Evolutionary conservation across 176 grass and related monocot genomes (phyloP), one percentile per base, ranked within the genome.

Genomic region (Avena eriantha): DNA sequence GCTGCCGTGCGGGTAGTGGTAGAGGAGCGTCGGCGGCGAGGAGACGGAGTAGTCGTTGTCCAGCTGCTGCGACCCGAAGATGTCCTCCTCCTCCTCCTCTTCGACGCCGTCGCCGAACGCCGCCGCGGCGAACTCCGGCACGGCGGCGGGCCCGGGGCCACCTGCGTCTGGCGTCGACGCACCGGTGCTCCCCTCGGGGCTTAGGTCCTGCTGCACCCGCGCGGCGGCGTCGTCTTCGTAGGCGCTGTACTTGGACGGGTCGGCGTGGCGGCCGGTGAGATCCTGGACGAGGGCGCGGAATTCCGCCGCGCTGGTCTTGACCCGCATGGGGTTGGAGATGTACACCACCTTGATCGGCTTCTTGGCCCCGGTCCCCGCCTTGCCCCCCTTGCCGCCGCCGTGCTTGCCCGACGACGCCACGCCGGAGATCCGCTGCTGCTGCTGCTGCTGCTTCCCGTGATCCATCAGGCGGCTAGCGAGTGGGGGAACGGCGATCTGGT

Each of bases 341-440:
- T 97, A 97, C 61, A 97, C 95, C 55, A 97, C 95, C 90, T 94
- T 97, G 67, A 97, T 67, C 17, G 92, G 88, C 84, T 94, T 94
- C 88, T 90, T 95, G 24, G 86, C 90, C 29, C 82, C 56, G 12
- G 43, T 60, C 10, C 76, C 81, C 10, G 73, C 49, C 77, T 53
- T 51, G 72, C 72, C 68, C 10, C 47, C 74, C 83, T 85, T 85
- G 31, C 72, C 29, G 48, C 80, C 29, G 41, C 80, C 19, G 41
- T 82, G 43, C 73, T 34, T 90, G 53, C 70, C 60, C 36, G 88
- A 79, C 74, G 87, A 15, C 43, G 68, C n/a, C 49, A 24, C 60
- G 54, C 48, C 16, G 73, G 63, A 53, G 66, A 75, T n/a, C 16
- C 63, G 29, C 59, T 75, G 85, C 80, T 64, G 35, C 35, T 36